Evolutionary conservation across 345 rosid species (phyloP).

Genomic region (Bruguiera parviflora): DNA sequence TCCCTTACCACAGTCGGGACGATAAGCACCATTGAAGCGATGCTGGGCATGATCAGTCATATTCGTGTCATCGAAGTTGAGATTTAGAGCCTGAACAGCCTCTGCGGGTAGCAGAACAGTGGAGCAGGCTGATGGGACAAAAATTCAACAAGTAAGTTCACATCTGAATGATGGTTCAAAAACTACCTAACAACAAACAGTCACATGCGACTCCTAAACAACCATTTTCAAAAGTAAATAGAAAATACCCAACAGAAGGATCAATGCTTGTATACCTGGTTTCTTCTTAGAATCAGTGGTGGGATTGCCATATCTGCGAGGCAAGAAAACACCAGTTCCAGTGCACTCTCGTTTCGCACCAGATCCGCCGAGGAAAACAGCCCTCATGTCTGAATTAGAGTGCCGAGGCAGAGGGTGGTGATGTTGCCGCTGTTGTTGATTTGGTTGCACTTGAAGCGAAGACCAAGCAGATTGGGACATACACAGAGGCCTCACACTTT

Average conservation of each 20-base stretch:
- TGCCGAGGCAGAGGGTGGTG: conserved; percentile 12
- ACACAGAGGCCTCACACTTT: conserved; percentile 20
- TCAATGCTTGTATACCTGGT: conserved; percentile 2
- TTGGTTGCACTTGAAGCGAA: conserved; percentile 19
- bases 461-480: conserved; percentile 42
- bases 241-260: too few relatives aligned
- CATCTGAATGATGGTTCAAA: too few relatives aligned
- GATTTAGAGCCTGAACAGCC: conserved; percentile 24
- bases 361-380: conserved; percentile 33
- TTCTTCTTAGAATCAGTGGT: conserved; percentile 15
- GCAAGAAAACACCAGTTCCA: conserved; percentile 37
- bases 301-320: conserved; percentile 24
- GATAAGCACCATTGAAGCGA: conserved; percentile 19
- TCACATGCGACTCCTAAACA: too few relatives aligned
- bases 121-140: conserved; percentile 7
- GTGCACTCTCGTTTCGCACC: conserved; percentile 19
- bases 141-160: too few relatives aligned
- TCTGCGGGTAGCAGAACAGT: conserved; percentile 11
- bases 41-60: conserved; percentile 18
- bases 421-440: background rate
- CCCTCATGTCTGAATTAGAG: conserved; percentile 14
- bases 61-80: conserved; percentile 11
- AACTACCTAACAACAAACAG: too few relatives aligned
- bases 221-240: too few relatives aligned
- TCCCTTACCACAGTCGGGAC: conserved; percentile 32